Evolutionary conservation across 208 protist genomes (phyloP), one percentile per base, ranked within the genome.

Genomic region (Naegleria fowleri): DNA sequence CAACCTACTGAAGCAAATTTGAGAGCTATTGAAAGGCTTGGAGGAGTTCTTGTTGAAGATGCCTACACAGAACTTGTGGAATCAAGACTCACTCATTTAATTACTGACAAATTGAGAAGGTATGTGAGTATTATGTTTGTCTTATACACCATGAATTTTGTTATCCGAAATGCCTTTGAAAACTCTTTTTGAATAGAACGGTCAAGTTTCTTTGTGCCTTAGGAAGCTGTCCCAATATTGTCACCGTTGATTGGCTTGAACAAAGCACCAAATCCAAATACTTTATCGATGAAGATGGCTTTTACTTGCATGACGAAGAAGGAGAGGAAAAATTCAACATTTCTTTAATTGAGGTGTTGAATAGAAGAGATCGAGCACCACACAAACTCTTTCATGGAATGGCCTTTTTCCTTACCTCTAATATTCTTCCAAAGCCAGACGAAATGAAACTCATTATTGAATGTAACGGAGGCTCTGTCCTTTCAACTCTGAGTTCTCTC

Each of bases 391-490:
- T 86, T 86, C 22, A 86, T 16, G 25, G 7, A 39, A 38, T 86
- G 15, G 13, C 5, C 25, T 86, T 86, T 39, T 86, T 86, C n/a
- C 13, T 86, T 16, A 86, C 83, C 48, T 13, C 36, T 6, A 86
- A 86, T 48, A 33, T 86, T 25, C 13, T 33, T 29, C 83, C 83
- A 51, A 11, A 16, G 29, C 16, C 25, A 9, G 83, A 86, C 15
- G 83, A 86, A 48, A 86, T 86, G 83, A 86, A 86, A 86, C 15
- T 48, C 5, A 86, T 86, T 48, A 86, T 86, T 48, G 83, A 86
- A 48, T 86, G 83, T 43, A 51, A 39, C 16, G 83, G 83, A 43
- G 83, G 83, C 4, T 33, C 15, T 29, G 25, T 43, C 48, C 16
- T 86, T 43, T n/a, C 33, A 15, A 86, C 83, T 22, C n/a, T 40